These are phyloP conservation scores for Skeletonema potamos DNA, from an alignment of 108 stramenopile genomes.

Conservation along the genomic window DNA sequence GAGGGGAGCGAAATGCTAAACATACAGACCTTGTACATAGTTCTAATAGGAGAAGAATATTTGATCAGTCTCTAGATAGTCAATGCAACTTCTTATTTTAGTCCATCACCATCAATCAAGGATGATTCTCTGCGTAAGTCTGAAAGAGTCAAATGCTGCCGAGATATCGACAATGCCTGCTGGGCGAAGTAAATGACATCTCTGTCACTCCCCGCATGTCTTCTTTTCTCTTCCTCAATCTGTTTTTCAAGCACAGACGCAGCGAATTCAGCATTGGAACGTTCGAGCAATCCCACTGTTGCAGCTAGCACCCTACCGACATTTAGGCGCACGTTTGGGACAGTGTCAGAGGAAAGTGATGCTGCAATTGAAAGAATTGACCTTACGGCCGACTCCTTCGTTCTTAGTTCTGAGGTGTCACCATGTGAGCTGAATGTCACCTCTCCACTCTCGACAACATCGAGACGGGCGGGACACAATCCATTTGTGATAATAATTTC, in stretches of 20 bases:
- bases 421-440: conserved; percentile 6
- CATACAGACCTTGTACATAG: no score
- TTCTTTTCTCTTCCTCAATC: conserved; percentile 59
- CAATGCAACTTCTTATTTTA: background rate
- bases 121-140: background rate
- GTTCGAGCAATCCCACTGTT: conserved; percentile 58
- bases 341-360: conserved; percentile 66
- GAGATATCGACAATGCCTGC: conserved; percentile 32
- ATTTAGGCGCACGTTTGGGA: conserved; percentile 87
- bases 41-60: background rate
- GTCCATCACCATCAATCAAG: background rate
- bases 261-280: conserved; percentile 60
- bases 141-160: background rate
- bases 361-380: conserved; percentile 68
- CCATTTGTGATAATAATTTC: conserved; percentile 72
- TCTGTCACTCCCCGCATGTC: conserved; percentile 60
- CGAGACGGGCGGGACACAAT: conserved; percentile 22
- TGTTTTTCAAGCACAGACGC: conserved; percentile 65
- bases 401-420: background rate
- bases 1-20: no score
- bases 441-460: conserved; percentile 5
- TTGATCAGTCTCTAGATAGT: background rate
- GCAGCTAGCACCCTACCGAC: conserved; percentile 71
- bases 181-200: conserved; percentile 83
- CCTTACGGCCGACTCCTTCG: conserved; percentile 54